Evolutionary conservation across 2,329 filamentous ascomycete species (phyloP).

Genomic region (Arthrobotrys musiformis): DNA sequence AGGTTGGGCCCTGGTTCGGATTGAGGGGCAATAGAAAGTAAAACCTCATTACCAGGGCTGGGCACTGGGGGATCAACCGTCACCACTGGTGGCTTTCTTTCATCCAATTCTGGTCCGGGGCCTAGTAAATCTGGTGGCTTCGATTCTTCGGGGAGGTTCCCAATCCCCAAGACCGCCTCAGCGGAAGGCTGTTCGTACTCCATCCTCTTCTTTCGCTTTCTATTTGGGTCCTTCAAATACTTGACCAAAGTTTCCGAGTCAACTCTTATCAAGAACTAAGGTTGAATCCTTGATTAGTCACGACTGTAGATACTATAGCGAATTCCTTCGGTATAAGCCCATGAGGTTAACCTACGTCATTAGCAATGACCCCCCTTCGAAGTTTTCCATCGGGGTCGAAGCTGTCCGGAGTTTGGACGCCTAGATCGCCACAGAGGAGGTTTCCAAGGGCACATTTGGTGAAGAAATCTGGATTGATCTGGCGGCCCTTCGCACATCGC

Average conservation of each 20-base stretch:
- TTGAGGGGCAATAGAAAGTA: not conserved
- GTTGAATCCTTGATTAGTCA: not conserved
- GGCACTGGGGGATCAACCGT: no score
- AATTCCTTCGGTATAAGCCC: no score
- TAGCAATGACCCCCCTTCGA: not conserved
- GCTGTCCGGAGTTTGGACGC: not conserved
- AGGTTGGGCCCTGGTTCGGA: not conserved
- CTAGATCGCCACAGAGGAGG: not conserved
- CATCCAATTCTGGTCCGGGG: not conserved
- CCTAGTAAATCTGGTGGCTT: not conserved
- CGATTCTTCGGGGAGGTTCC: not conserved
- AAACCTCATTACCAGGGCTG: not conserved
- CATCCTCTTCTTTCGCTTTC: not conserved
- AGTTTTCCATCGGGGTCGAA: not conserved
- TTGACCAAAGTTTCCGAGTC: not conserved
- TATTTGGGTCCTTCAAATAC: not conserved
- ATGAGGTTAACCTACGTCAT: not conserved
- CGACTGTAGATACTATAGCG: not conserved
- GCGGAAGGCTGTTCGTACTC: not conserved
- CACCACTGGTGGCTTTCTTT: not conserved
- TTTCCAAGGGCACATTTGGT: not conserved
- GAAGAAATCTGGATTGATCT: constrained; percentile 5
- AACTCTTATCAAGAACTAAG: not conserved
- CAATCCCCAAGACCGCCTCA: no score
- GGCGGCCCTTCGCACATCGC: not conserved